phyloP scores from a whole-genome alignment of 495 filamentous ascomycete species.

The Cenococcum geophilum region DNA sequence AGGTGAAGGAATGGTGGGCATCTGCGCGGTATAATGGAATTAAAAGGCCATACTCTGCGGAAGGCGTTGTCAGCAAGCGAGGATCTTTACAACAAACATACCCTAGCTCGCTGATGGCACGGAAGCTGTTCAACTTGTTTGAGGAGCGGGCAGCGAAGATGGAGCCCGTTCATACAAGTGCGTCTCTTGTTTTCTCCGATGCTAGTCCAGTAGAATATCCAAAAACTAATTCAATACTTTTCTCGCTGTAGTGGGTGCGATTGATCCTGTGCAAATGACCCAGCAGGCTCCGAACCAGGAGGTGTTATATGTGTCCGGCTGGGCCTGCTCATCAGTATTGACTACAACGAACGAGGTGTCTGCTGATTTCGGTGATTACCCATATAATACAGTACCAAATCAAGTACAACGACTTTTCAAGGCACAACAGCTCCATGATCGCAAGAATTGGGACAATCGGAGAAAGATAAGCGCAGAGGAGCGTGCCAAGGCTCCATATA shows the following conservation, averaged over 20 bases:
- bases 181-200: constrained; percentile 32
- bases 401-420: constrained; percentile 95
- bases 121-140: constrained; percentile 86
- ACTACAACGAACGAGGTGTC: constrained; percentile 96
- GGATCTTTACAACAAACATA: constrained; percentile 81
- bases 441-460: constrained; percentile 84
- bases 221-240: constrained; percentile 22
- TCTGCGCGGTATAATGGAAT: constrained; percentile 79
- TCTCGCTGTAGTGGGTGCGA: constrained; percentile 70
- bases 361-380: constrained; percentile 95
- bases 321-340: constrained; percentile 90
- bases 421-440: constrained; percentile 92
- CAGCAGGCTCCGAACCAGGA: constrained; percentile 96
- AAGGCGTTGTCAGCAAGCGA: constrained; percentile 86
- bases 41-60: constrained; percentile 82
- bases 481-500: constrained; percentile 67
- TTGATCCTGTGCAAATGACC: constrained; percentile 98
- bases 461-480: constrained; percentile 67
- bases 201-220: constrained; percentile 9
- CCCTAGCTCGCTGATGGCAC: constrained; percentile 85
- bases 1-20: constrained; percentile 83
- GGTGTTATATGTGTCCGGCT: constrained; percentile 90
- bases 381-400: constrained; percentile 97
- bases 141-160: constrained; percentile 66
- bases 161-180: constrained; percentile 86